A percentile compares a stretch with the other conserved stretches of the same genome.
Evolutionary conservation across 768 basidiomycete genomes (phyloP).

Genomic region (Chalciporus pseudorubinellus): DNA sequence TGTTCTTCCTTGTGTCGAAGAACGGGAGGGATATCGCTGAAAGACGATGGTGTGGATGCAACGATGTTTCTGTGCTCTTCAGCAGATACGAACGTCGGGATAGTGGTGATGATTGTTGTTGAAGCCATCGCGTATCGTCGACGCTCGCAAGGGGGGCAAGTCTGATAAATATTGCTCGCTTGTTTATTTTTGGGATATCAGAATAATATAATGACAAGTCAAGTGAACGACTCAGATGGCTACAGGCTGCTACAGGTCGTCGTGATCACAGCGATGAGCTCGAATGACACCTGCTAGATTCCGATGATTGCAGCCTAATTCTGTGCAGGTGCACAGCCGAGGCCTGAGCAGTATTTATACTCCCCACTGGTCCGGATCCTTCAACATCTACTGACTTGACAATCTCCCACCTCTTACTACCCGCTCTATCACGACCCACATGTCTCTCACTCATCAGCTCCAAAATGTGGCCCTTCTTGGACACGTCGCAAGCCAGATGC

Average conservation of each 20-base stretch:
- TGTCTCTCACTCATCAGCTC: constrained; percentile 26
- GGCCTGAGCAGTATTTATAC: too few species aligned
- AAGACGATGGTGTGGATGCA: constrained; percentile 81
- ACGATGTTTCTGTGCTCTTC: constrained; percentile 70
- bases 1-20: constrained; percentile 71
- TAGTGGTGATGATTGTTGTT: constrained; percentile 34
- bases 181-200: background rate
- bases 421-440: too few species aligned
- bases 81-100: constrained; percentile 48
- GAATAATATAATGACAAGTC: too few species aligned
- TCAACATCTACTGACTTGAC: too few species aligned
- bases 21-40: constrained; percentile 81
- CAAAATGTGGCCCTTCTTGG: constrained; percentile 48
- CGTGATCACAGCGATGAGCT: too few species aligned
- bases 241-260: too few species aligned
- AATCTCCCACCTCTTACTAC: too few species aligned
- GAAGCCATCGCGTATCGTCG: constrained; percentile 14
- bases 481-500: constrained; percentile 57
- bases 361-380: too few species aligned
- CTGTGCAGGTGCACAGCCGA: too few species aligned
- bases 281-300: too few species aligned
- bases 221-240: too few species aligned
- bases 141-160: background rate
- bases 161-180: background rate
- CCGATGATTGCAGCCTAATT: too few species aligned